Base-by-base conservation (phyloP, 345 rosid genomes). In the Corchorus capsularis region DNA sequence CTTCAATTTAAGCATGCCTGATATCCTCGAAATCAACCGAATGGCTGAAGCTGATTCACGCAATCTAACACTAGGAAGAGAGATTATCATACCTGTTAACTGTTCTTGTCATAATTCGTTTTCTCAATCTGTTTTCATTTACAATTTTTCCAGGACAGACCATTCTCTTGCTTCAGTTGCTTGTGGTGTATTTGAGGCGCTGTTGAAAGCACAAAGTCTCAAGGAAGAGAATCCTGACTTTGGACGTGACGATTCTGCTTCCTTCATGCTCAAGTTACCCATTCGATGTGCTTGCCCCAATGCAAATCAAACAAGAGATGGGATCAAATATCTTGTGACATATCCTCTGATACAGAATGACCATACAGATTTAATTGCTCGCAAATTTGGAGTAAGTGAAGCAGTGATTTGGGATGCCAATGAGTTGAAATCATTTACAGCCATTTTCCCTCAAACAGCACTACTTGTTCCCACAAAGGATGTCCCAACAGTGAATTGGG, bases 211-310 rank as follows among this genome's bases (percentile, higher is more conserved):
- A 14, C 78, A 71, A 17, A 77, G 65, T 72, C 67, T 84, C 1
- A 9, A 49, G 3, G 57, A 74, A 10, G 71, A 79, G 61, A 81
- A 81, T 55, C 64, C 81, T 2, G 59, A n/a, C 22, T 55, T 67
- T 9, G 53, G 32, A 55, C 73, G 6, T 35, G 45, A 20, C 7
- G 49, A 13, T 69, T 46, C 72, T n/a, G 71, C 34, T 43, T 63
- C 63, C 72, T 67, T 27, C 66, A 61, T 41, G 63, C 67, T 84
- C 60, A 77, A 64, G 71, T 80, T 79, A 32, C 80, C 81, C 0
- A 77, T 84, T 65, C 79, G 81, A 71, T 81, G 87, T 47, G 87
- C 81, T 77, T 82, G 87, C 75, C 83, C 87, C n/a, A 41, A 13
- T 66, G 32, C 47, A 20, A 35, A 77, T 34, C 83, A 79, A 32